Base-by-base conservation (phyloP, 345 rosid genomes). In the sweet orange (Citrus sinensis) region DNA sequence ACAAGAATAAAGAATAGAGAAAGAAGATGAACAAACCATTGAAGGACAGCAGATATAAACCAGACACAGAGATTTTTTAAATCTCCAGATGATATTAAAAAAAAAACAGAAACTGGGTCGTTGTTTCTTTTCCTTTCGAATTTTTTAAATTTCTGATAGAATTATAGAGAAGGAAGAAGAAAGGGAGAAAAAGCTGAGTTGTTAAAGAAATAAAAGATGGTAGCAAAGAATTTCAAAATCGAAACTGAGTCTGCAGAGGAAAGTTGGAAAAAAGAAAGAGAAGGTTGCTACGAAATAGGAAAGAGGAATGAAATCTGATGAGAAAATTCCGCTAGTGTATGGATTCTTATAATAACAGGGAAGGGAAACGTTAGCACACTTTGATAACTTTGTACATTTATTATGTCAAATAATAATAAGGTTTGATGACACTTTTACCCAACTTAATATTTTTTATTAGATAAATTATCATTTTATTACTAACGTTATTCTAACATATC, bases 1-100 rank as follows among this genome's bases (percentile, higher is more conserved):
- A 42, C 27, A 40, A 19, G 7, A 51, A 25, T 16, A 32, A 11
- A 32, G 0, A 55, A 46, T 67, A 51, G 42, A 13, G 61, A 37
- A 61, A 51, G 49, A 73, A 22, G 32, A 69, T 30, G n/a, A 25
- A 22, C 56, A 14, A 40, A 83, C 85, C 85, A 83, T 83, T 62
- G 75, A 46, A 29, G 49, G 34, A 9, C 34, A 34, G 25, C 49
- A 25, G 39, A 29, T 14, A 46, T 11, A 46, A 46, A 13, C 51
- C 13, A 46, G 6, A 9, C 22, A 5, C 20, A 62, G 24, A 17
- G 29, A 29, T 39, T 29, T 60, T 32, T 37, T 24, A 46, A 13
- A 46, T 46, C 7, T n/a, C 37, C 32, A 56, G 46, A 51, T 67
- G 70, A 34, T 46, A 13, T 46, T 13, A 46, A 34, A 34, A 4